Evolutionary conservation across 495 filamentous ascomycete species (phyloP), one percentile per base, ranked within the genome.

Genomic region (Podospora fimiseda): DNA sequence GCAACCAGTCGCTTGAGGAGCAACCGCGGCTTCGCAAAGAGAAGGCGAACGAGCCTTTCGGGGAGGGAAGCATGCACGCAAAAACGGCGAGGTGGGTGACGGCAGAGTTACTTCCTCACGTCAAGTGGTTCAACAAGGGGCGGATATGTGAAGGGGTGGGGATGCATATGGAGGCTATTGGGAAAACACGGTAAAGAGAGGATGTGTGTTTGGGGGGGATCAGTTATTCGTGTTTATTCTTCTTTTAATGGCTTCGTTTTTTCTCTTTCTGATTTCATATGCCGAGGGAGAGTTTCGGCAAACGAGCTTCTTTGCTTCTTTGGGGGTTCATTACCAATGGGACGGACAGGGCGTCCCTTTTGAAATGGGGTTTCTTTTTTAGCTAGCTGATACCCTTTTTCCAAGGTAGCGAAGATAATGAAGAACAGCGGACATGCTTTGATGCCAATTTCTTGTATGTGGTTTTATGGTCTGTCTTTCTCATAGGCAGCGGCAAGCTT

Each of bases 81-180:
- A 73, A 70, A 58, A 94, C 89, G 3, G 88, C 85, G 5, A 72
- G 84, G 53, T 94, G 88, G 89, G 86, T 91, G 9, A 79, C 75
- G 14, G 60, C 65, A 21, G 57, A 80, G 60, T 51, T 84, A 20
- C 53, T 85, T n/a, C 80, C 73, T 4, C 43, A 60, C n/a, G 69
- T 73, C 7, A 62, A 63, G 50, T 86, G 77, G 70, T 76, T 66
- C 48, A 78, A 83, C 60, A 70, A 72, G 19, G 74, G 77, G 8
- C 63, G 63, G 4, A 53, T 74, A 1, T 81, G 80, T 60, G 69
- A 81, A 46, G 80, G 82, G 2, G 64, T 72, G 7, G 73, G 72
- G 5, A 60, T 71, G 36, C 50, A 40, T 9, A 56, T 59, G 38
- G 58, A 49, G 24, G 40, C 50, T 22, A 16, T 9, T 18, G 30